These are phyloP conservation scores for Leccinum subrobustum DNA, from an alignment of 1,284 basidiomycete species.

Conservation along the genomic window DNA sequence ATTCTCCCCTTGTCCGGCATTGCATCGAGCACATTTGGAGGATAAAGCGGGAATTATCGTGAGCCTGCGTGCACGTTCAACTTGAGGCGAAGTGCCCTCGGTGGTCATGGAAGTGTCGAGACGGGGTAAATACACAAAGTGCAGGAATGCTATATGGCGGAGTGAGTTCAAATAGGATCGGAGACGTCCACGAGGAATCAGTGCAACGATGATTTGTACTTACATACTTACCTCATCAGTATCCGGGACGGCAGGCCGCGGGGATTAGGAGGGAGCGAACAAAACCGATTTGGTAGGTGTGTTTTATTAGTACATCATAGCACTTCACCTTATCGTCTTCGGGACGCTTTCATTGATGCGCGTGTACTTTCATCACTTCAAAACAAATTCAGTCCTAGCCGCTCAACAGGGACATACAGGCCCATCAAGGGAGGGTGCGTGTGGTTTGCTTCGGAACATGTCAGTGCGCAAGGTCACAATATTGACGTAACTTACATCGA, in stretches of 20 bases:
- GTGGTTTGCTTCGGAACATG: neutral
- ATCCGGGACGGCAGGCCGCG: neutral
- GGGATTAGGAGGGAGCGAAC: neutral
- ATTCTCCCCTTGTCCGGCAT: constrained; percentile 2
- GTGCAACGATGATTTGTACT: neutral
- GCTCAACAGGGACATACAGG: neutral
- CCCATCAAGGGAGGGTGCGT: neutral
- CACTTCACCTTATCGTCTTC: neutral
- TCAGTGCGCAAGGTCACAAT: neutral
- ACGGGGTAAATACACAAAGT: neutral
- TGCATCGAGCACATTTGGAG: constrained; percentile 16
- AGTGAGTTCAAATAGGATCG: neutral
- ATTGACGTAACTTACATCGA: neutral
- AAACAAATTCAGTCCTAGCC: neutral
- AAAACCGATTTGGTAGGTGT: neutral
- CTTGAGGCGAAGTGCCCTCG: neutral
- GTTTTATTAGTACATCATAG: too few relatives aligned
- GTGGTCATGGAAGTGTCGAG: neutral
- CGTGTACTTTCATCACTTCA: neutral
- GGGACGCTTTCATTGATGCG: neutral
- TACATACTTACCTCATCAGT: neutral
- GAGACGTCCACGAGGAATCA: neutral
- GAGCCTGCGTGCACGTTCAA: neutral
- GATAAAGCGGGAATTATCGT: constrained; percentile 1
- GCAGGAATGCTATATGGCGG: neutral